phyloP scores from a whole-genome alignment of 2,329 filamentous ascomycete genomes.

The Diplodia scrobiculata region DNA sequence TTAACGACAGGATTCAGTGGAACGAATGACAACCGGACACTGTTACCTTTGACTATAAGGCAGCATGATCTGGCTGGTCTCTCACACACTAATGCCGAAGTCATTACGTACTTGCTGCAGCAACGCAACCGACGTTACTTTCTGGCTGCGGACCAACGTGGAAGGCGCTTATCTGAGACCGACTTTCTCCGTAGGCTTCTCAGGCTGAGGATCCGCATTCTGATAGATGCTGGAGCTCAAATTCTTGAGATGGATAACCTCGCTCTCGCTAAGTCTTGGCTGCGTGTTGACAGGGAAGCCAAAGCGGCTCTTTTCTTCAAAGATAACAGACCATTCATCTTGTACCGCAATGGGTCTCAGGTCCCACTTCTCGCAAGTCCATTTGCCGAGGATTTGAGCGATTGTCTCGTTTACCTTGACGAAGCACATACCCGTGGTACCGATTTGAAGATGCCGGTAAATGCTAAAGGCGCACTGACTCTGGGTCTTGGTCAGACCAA shows the following conservation, averaged over 20 bases:
- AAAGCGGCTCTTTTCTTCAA: conserved; percentile 60
- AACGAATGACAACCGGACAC: conserved; percentile 65
- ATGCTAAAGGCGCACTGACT: conserved; percentile 57
- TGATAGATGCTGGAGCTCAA: conserved; percentile 67
- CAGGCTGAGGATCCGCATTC: conserved; percentile 50
- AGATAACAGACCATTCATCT: conserved; percentile 51
- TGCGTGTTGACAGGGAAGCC: conserved; percentile 50
- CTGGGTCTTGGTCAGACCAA: conserved; percentile 61
- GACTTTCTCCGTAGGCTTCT: conserved; percentile 50
- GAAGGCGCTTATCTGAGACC: conserved; percentile 50
- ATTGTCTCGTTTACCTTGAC: conserved; percentile 62
- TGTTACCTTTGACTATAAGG: conserved; percentile 63
- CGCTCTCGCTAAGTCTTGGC: conserved; percentile 55
- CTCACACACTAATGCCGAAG: conserved; percentile 64
- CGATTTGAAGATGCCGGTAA: conserved; percentile 58
- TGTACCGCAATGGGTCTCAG: conserved; percentile 44
- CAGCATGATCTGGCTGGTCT: conserved; percentile 63
- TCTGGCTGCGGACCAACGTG: conserved; percentile 37
- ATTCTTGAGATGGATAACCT: conserved; percentile 64
- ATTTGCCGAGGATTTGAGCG: conserved; percentile 56
- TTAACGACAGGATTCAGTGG: conserved; percentile 70
- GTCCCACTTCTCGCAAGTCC: conserved; percentile 57
- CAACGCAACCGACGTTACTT: conserved; percentile 55
- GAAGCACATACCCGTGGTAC: conserved; percentile 64
- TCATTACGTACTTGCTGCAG: conserved; percentile 61